These are phyloP conservation scores for Chalaropsis ovoidea DNA, from an alignment of 2,329 filamentous ascomycete genomes.

Conservation along the genomic window DNA sequence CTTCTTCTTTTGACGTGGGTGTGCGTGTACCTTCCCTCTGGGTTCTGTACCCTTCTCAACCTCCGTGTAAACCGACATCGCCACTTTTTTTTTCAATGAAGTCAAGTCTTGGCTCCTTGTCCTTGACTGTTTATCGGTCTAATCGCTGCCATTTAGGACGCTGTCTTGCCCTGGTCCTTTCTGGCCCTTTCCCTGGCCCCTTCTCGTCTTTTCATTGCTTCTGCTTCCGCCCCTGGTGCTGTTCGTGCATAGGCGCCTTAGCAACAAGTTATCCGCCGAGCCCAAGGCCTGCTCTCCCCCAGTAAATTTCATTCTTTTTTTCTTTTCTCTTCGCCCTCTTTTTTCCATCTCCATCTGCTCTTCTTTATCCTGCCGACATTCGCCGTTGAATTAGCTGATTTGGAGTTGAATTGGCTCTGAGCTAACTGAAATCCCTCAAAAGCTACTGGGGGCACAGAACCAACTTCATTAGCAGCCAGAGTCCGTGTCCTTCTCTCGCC, in stretches of 20 bases:
- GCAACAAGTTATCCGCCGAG: background rate
- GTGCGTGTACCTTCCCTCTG: too few relatives aligned
- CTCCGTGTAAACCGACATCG: too few relatives aligned
- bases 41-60: too few relatives aligned
- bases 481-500: constrained; percentile 2
- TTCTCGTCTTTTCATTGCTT: background rate
- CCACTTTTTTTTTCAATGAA: too few relatives aligned
- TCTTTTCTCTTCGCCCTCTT: background rate
- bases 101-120: too few relatives aligned
- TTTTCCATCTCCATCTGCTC: background rate
- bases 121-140: too few relatives aligned
- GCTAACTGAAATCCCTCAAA: background rate
- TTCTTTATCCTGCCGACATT: background rate
- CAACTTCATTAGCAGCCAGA: background rate
- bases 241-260: background rate
- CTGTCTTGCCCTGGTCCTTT: too few relatives aligned
- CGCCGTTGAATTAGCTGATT: background rate
- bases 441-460: background rate
- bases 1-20: too few relatives aligned
- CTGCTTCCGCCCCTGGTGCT: background rate
- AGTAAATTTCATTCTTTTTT: background rate
- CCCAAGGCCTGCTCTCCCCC: background rate
- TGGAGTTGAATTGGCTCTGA: background rate
- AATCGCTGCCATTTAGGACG: too few relatives aligned
- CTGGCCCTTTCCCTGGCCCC: too few relatives aligned